These are phyloP conservation scores for Chrysoporthe austroafricana DNA, from an alignment of 2,329 filamentous ascomycete genomes.

Conservation along the genomic window DNA sequence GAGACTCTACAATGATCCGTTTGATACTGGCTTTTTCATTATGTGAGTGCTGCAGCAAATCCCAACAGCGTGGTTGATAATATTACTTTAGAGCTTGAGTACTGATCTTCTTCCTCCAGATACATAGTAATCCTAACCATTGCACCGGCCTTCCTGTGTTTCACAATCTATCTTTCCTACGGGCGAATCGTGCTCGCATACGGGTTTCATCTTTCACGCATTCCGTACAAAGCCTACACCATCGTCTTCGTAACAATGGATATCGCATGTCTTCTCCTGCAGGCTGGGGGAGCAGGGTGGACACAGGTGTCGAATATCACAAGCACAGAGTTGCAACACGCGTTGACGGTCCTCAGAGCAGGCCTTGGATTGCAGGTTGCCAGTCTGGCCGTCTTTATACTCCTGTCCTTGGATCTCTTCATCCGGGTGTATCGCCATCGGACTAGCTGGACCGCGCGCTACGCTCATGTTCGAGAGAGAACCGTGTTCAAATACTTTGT, in stretches of 20 bases:
- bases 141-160: slow-evolving; percentile 1
- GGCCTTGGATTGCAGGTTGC: neutral
- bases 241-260: neutral
- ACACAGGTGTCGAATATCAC: neutral
- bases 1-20: neutral
- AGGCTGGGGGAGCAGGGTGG: neutral
- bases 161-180: neutral
- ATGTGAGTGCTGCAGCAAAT: neutral
- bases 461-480: neutral
- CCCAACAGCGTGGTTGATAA: no score
- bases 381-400: neutral
- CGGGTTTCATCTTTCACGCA: neutral
- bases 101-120: neutral
- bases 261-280: neutral
- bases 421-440: neutral
- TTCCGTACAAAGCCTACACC: neutral
- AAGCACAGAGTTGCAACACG: neutral
- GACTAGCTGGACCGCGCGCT: neutral
- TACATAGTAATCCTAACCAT: neutral
- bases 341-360: neutral
- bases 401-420: neutral
- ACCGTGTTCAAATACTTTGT: neutral
- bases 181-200: neutral
- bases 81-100: neutral
- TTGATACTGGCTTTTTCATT: neutral